Base-by-base conservation (phyloP, 2,329 filamentous ascomycete species). In the Didymella lethalis region DNA sequence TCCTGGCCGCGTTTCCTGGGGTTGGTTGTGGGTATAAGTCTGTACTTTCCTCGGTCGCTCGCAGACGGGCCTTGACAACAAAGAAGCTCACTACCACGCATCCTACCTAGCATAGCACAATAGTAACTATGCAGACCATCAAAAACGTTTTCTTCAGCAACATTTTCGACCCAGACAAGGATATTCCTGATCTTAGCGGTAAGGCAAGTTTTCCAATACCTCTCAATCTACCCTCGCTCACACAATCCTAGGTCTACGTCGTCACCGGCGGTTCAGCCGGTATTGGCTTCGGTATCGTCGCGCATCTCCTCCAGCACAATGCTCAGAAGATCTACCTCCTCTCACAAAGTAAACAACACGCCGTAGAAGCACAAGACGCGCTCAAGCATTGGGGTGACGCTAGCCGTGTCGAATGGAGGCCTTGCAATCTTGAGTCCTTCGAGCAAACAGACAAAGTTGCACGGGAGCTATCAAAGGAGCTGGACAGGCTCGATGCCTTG, bases 261-360 rank as follows among this genome's bases (percentile, higher is more conserved):
- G 78, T 84, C 14, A 83, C 81, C 0, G 80, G 81, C n/a, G 81
- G 81, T 23, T 80, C 77, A 20, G 78, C 80, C n/a, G 81, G 81
- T 20, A 83, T 83, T 31, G 82, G 82, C 16, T 84, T 79, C 58
- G 82, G 82, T 25, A 84, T 84, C 45, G 76, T 79, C 28, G 81
- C 82, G 7, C 83, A 85, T 61, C 70, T 84, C n/a, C 78, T 85
- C 3, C 79, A 84, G 64, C 81, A 83, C 67, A 81, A 80, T 45
- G 73, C 79, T 1, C 69, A 72, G 4, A 81, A 78, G 57, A 77
- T 84, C 46, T 82, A 82, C 58, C 73, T 84, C 3, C 75, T 85
- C 4, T 80, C 80, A 18, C 81, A 80, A 59, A 83, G 83, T 46
- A 79, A 81, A 63, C 72, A 83, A 23, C 81, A 84, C 65, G 76